Conservation (phyloP, 1,139 yeast genomes). For the Taphrina betulina region DNA sequence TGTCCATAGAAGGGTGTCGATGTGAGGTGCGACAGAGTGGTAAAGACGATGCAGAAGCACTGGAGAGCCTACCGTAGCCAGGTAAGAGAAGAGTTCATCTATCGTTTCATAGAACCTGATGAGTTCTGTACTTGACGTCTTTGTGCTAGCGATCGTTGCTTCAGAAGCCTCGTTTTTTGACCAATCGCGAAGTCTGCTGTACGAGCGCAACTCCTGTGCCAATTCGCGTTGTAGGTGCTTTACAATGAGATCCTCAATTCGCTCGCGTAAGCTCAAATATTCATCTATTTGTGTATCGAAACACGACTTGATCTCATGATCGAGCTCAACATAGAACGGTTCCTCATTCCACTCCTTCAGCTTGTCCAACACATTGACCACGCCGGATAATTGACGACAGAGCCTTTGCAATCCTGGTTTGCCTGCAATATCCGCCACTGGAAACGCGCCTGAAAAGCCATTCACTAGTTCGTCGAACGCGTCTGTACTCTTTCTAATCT, state of each 20-base stretch:
- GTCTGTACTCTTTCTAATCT: conserved; percentile 51
- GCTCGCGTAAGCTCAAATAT: conserved; percentile 44
- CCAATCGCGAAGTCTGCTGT: conserved; percentile 13
- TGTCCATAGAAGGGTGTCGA: conserved; percentile 14
- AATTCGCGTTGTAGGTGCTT: conserved; percentile 55
- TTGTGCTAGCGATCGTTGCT: conserved; percentile 13
- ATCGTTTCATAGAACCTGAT: conserved; percentile 21
- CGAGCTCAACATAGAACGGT: conserved; percentile 62
- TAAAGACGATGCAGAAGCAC: conserved; percentile 19
- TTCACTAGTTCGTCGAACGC: conserved; percentile 54
- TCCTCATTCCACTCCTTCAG: conserved; percentile 67
- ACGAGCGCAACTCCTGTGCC: conserved; percentile 41
- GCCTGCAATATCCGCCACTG: conserved; percentile 47
- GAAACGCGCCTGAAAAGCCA: conserved; percentile 45
- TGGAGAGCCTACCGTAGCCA: conserved; percentile 22
- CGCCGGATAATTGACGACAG: conserved; percentile 62
- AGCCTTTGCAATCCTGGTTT: conserved; percentile 55
- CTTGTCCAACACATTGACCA: conserved; percentile 53
- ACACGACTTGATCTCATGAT: conserved; percentile 41
- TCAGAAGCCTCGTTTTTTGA: conserved; percentile 8
- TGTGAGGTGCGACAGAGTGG: conserved; percentile 13
- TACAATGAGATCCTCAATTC: conserved; percentile 49
- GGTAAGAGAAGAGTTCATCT: conserved; percentile 17
- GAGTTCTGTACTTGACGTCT: conserved; percentile 18
- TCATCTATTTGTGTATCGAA: conserved; percentile 34